Evolutionary conservation across 2,329 filamentous ascomycete species (phyloP).

Genomic region (Aureobasidium pullulans): DNA sequence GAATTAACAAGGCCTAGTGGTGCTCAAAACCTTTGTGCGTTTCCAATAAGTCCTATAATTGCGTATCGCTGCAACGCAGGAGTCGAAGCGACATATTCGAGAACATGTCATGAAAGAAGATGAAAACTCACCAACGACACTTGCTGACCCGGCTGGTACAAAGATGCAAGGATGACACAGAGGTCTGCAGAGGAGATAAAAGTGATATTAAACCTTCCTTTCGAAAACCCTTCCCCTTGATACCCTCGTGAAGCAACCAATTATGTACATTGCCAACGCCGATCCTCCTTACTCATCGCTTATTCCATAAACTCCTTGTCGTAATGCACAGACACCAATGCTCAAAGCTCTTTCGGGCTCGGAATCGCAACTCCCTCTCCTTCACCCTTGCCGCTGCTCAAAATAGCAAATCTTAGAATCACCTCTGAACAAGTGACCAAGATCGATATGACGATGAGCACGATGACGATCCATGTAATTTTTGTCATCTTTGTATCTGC

Average conservation of each 20-base stretch:
- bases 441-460: constrained; percentile 86
- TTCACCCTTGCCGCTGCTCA: constrained; percentile 32
- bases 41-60: too few relatives aligned
- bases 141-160: background rate
- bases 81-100: too few relatives aligned
- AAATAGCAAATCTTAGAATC: constrained; percentile 71
- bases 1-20: too few relatives aligned
- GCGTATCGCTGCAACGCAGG: too few relatives aligned
- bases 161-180: background rate
- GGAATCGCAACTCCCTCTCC: constrained; percentile 1
- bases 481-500: constrained; percentile 91
- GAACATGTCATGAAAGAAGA: background rate
- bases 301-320: background rate
- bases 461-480: constrained; percentile 97
- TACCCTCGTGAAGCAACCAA: background rate
- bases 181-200: background rate
- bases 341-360: constrained; percentile 7
- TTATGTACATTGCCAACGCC: constrained; percentile 1
- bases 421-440: constrained; percentile 87
- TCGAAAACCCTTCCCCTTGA: background rate
- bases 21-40: too few relatives aligned
- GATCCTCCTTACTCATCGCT: background rate
- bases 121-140: too few relatives aligned
- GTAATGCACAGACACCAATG: background rate
- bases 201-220: constrained; percentile 4